Evolutionary conservation across 495 filamentous ascomycete species (phyloP).

Genomic region (Penicillium canescens): DNA sequence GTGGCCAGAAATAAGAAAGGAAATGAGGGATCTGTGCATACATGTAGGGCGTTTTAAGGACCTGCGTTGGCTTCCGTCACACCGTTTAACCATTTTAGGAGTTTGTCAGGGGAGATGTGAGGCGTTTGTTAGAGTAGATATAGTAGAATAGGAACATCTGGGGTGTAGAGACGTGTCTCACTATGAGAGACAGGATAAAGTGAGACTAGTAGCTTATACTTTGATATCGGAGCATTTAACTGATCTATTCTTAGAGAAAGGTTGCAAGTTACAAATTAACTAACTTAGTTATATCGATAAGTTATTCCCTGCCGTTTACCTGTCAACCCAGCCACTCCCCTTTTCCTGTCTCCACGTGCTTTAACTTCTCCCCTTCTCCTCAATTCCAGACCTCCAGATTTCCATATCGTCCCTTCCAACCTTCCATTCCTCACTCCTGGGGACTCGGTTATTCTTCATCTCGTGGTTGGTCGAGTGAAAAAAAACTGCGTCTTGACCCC

Average conservation of each 20-base stretch:
- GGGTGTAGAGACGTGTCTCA: too few relatives aligned
- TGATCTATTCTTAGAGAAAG: constrained; percentile 8
- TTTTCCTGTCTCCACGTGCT: constrained; percentile 27
- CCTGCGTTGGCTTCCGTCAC: constrained; percentile 1
- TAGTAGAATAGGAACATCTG: too few relatives aligned
- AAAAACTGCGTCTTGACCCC: constrained; percentile 23
- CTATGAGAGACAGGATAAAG: neutral
- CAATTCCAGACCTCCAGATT: neutral
- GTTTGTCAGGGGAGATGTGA: neutral
- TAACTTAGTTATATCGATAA: neutral
- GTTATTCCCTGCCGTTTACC: neutral
- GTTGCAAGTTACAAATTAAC: neutral
- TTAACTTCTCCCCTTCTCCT: constrained; percentile 8
- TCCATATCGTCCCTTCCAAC: neutral
- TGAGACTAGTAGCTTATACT: neutral
- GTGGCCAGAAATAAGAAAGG: neutral
- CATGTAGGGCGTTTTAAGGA: neutral
- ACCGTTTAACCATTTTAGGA: constrained; percentile 8
- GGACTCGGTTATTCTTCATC: constrained; percentile 7
- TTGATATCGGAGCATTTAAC: neutral
- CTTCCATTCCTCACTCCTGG: constrained; percentile 1
- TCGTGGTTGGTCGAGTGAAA: constrained; percentile 9
- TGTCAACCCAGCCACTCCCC: constrained; percentile 17
- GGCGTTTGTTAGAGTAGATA: too few relatives aligned
- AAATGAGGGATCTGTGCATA: neutral